phyloP scores from a whole-genome alignment of 2,329 filamentous ascomycete genomes.

The Metarhizium rileyi region DNA sequence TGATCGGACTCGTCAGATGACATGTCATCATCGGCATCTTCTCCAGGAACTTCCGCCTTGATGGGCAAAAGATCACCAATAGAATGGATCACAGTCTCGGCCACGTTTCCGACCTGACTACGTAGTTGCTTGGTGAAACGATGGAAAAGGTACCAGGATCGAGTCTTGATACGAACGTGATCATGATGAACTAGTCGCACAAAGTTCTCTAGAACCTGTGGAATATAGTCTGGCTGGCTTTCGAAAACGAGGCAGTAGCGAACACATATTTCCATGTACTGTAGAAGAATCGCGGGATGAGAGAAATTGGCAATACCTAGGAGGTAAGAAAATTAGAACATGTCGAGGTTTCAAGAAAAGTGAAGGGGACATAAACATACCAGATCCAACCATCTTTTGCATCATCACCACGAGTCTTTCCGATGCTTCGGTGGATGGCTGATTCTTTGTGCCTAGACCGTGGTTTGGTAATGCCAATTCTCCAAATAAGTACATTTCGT shows the following conservation, averaged over 20 bases:
- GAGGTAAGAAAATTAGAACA: neutral
- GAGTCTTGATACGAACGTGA: constrained; percentile 74
- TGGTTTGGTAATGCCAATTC: constrained; percentile 86
- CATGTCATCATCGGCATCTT: constrained; percentile 79
- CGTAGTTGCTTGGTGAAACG: constrained; percentile 84
- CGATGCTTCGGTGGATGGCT: constrained; percentile 68
- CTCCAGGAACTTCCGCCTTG: constrained; percentile 74
- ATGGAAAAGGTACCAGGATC: constrained; percentile 96
- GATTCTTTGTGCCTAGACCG: constrained; percentile 76
- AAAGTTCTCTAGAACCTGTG: constrained; percentile 82
- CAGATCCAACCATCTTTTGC: constrained; percentile 87
- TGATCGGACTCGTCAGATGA: constrained; percentile 88
- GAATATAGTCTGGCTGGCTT: constrained; percentile 69
- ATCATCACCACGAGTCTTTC: constrained; percentile 86
- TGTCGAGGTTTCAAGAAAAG: neutral
- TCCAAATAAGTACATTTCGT: constrained; percentile 94
- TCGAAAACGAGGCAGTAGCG: constrained; percentile 92
- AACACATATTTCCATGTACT: constrained; percentile 98
- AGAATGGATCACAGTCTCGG: constrained; percentile 83
- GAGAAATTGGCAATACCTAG: constrained; percentile 73
- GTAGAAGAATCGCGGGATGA: constrained; percentile 84
- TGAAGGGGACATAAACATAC: constrained; percentile 37
- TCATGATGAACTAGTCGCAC: constrained; percentile 82
- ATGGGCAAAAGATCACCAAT: constrained; percentile 82
- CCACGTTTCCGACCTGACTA: constrained; percentile 75